Percentiles rank a stretch among this genome's conserved stretches.
These are phyloP conservation scores for Kwoniella sp. DNA, from an alignment of 768 basidiomycete species.

Conservation along the genomic window DNA sequence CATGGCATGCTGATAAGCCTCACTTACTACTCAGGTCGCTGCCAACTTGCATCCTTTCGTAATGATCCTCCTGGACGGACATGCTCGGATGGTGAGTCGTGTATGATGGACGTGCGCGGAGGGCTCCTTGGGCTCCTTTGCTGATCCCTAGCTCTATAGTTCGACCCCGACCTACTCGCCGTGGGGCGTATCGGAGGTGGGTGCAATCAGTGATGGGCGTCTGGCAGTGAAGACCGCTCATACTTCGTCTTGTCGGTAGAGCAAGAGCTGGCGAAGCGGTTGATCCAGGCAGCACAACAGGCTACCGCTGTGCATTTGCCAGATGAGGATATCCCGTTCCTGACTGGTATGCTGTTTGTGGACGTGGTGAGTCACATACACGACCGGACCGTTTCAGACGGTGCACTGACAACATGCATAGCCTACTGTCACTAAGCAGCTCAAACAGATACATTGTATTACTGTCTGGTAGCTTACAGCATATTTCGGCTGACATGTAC, in stretches of 20 bases:
- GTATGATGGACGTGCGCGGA: neutral
- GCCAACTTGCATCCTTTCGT: constrained; percentile 3
- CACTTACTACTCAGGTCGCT: no score
- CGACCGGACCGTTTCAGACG: neutral
- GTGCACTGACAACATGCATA: neutral
- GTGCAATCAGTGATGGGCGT: no score
- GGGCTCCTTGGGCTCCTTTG: no score
- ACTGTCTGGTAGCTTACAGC: no score
- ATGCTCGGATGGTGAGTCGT: constrained; percentile 28
- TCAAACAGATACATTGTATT: constrained; percentile 20
- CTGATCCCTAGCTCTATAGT: constrained; percentile 8
- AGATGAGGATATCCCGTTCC: neutral
- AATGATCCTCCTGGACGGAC: constrained; percentile 26
- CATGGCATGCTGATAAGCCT: no score
- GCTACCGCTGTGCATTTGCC: constrained; percentile 5
- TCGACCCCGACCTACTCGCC: constrained; percentile 9
- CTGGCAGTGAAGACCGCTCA: no score
- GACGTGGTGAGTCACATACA: constrained; percentile 36
- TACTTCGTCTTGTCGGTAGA: constrained; percentile 17
- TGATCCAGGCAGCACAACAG: neutral
- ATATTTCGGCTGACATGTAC: no score
- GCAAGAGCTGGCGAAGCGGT: neutral
- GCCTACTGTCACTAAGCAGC: constrained; percentile 15
- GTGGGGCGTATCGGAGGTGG: neutral
- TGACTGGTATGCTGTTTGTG: constrained; percentile 28